Conservation (phyloP, 129 eudicot genomes). For the Tagetes patula region DNA sequence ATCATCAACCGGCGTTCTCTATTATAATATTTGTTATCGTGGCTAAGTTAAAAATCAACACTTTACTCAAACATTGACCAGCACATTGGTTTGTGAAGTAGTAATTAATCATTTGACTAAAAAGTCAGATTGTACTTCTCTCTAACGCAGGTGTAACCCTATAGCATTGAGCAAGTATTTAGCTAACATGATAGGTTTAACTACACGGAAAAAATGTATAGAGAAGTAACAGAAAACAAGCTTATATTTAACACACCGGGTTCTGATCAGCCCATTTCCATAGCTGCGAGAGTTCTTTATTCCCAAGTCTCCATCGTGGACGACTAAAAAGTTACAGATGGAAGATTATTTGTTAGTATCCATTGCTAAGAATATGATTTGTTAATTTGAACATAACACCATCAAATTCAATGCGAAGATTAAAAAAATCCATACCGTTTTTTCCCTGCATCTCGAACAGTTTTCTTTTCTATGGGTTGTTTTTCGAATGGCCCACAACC, state of each 20-base stretch:
- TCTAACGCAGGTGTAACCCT: not conserved
- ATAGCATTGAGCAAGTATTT: slow-evolving; percentile 9
- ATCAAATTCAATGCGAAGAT: not conserved
- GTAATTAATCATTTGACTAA: not conserved
- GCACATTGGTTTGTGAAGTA: not conserved
- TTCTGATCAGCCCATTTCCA: slow-evolving; percentile 98
- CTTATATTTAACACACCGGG: slow-evolving; percentile 49
- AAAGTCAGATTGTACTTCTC: not conserved
- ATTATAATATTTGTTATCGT: not conserved
- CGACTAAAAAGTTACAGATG: slow-evolving; percentile 45
- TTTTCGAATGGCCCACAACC: slow-evolving; percentile 92
- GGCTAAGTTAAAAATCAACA: not conserved
- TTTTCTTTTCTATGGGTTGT: slow-evolving; percentile 70
- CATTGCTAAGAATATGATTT: not conserved
- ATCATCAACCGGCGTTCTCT: not conserved
- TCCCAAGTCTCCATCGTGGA: slow-evolving; percentile 95
- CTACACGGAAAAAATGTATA: not conserved
- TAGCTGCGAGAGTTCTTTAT: slow-evolving; percentile 83
- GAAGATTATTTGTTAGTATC: not conserved
- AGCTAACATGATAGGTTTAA: not conserved
- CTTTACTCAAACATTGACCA: not conserved
- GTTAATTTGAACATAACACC: not conserved
- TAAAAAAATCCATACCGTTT: slow-evolving; percentile 60
- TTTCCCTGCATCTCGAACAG: slow-evolving; percentile 59
- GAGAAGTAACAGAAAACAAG: not conserved